Percentiles rank a stretch among this genome's conserved stretches.
Evolutionary conservation across 129 eudicot species (phyloP).

Genomic region (Helianthus annuus): DNA sequence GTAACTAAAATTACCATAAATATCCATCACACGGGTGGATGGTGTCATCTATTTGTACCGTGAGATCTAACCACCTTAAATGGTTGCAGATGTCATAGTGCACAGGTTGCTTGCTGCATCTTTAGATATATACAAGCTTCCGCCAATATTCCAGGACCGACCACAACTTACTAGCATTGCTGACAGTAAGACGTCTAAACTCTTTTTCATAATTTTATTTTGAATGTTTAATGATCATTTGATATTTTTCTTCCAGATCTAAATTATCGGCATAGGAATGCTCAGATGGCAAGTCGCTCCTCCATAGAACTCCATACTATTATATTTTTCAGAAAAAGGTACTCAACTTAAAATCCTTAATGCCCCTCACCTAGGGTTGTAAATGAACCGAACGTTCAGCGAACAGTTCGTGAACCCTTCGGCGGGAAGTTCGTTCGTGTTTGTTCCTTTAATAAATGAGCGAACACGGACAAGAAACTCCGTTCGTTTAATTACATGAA

Average conservation of each 20-base stretch:
- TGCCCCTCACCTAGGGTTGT: not conserved
- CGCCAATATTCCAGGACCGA: slow-evolving; percentile 76
- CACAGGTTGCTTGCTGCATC: slow-evolving; percentile 99
- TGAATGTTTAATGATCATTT: not conserved
- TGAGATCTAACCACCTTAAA: slow-evolving; percentile 16
- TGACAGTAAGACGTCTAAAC: slow-evolving; percentile 67
- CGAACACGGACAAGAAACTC: too few relatives aligned
- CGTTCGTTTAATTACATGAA: too few relatives aligned
- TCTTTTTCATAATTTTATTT: not conserved
- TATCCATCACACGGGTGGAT: not conserved
- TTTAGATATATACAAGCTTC: slow-evolving; percentile 84
- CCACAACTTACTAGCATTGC: slow-evolving; percentile 84
- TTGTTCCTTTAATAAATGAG: too few relatives aligned
- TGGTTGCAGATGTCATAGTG: slow-evolving; percentile 89
- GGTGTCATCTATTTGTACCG: slow-evolving; percentile 2
- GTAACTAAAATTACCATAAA: slow-evolving; percentile 31
- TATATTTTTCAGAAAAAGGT: slow-evolving; percentile 85
- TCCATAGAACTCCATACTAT: slow-evolving; percentile 97
- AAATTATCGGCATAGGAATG: slow-evolving; percentile 93
- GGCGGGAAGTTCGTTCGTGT: too few relatives aligned
- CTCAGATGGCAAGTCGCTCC: slow-evolving; percentile 98
- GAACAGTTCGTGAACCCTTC: too few relatives aligned
- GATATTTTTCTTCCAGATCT: slow-evolving; percentile 54
- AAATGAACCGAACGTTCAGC: too few relatives aligned
- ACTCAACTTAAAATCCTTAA: slow-evolving; percentile 3